A percentile compares a stretch with the other conserved stretches of the same genome.
These are phyloP conservation scores for Penicillium antarcticum DNA, from an alignment of 495 filamentous ascomycete genomes.

Conservation along the genomic window DNA sequence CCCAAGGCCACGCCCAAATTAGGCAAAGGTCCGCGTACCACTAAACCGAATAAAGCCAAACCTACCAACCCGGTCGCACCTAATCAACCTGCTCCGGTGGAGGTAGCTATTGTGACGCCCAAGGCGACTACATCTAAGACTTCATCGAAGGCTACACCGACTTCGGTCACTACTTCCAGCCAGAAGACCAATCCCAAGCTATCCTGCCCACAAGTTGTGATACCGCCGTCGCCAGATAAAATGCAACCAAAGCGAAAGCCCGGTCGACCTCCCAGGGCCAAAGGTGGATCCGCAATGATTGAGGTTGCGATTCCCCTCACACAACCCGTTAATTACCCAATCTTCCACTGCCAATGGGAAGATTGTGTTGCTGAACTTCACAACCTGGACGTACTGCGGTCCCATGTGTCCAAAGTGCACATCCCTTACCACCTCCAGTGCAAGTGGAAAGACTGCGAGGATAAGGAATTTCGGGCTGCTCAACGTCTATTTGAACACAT, in stretches of 20 bases:
- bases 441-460: conserved; percentile 31
- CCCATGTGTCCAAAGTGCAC: conserved; percentile 61
- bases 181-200: background rate
- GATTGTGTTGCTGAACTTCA: conserved; percentile 68
- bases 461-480: conserved; percentile 20
- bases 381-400: conserved; percentile 66
- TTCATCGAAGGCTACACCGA: background rate
- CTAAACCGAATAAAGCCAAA: too few relatives aligned
- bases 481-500: conserved; percentile 58
- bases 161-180: too few relatives aligned
- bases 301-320: conserved; percentile 7
- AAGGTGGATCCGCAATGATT: conserved; percentile 5
- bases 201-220: conserved; percentile 9
- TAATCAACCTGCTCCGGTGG: too few relatives aligned
- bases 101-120: too few relatives aligned
- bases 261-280: conserved; percentile 13
- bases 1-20: too few relatives aligned
- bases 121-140: too few relatives aligned
- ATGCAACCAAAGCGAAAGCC: conserved; percentile 10
- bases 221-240: conserved; percentile 6
- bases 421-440: conserved; percentile 30
- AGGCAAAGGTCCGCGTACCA: too few relatives aligned
- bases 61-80: too few relatives aligned
- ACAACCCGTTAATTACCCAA: conserved; percentile 26
- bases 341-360: conserved; percentile 62